Conservation (phyloP, 352 stramenopile species). For the Globisporangium mamillatum region DNA sequence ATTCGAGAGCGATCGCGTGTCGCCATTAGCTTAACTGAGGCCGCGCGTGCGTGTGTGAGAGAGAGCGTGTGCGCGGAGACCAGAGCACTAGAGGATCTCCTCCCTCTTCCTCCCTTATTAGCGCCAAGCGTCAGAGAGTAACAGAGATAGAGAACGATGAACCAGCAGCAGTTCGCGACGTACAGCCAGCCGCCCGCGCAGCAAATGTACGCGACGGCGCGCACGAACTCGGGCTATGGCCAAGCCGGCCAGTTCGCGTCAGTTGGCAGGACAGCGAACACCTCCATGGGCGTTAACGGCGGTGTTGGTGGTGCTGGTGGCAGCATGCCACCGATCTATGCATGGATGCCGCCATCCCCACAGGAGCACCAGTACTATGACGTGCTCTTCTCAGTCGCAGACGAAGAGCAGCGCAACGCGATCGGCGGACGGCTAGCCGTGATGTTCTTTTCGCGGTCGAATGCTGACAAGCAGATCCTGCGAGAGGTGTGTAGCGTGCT, state of each 20-base stretch:
- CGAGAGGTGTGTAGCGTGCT: slow-evolving; percentile 45
- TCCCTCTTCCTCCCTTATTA: background rate
- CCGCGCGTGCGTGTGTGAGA: background rate
- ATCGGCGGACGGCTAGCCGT: slow-evolving; percentile 90
- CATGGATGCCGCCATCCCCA: slow-evolving; percentile 55
- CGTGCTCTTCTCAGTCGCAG: slow-evolving; percentile 87
- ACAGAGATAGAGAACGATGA: slow-evolving; percentile 23
- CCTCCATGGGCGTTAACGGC: background rate
- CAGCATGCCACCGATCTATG: slow-evolving; percentile 26
- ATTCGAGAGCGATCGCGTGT: background rate
- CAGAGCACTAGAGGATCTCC: background rate
- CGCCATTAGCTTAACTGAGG: background rate
- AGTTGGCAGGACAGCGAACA: slow-evolving; percentile 27
- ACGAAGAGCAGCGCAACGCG: slow-evolving; percentile 73
- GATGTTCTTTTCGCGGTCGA: slow-evolving; percentile 91
- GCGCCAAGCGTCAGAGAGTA: background rate
- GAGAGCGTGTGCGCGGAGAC: background rate
- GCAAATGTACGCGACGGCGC: slow-evolving; percentile 39
- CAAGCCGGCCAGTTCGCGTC: slow-evolving; percentile 36
- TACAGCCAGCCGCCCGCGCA: slow-evolving; percentile 31
- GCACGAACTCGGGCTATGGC: slow-evolving; percentile 29
- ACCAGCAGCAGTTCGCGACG: slow-evolving; percentile 61
- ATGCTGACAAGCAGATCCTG: slow-evolving; percentile 81
- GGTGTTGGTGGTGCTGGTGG: background rate
- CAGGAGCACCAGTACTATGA: slow-evolving; percentile 89